Conservation (phyloP, 441 rosid genomes). For the Populus tomentosa region DNA sequence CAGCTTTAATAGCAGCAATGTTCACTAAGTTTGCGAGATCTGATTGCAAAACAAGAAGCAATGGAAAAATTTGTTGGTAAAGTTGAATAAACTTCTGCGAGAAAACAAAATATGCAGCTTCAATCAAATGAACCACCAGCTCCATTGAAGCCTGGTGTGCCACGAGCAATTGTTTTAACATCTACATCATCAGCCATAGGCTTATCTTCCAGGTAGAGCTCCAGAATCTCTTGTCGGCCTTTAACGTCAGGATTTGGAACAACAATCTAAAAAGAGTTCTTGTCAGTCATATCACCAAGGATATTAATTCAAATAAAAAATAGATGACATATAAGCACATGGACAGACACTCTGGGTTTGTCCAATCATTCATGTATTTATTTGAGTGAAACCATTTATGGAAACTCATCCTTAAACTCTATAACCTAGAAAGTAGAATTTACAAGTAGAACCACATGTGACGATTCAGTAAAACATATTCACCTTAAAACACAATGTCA, state of each 20-base stretch:
- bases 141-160: conserved; percentile 98
- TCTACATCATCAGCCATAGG: conserved; percentile 87
- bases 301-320: conserved; percentile 4
- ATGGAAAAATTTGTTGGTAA: conserved; percentile 5
- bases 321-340: neutral
- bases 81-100: neutral
- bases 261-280: conserved; percentile 53
- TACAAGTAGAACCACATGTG: neutral
- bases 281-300: conserved; percentile 28
- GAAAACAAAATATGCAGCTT: neutral
- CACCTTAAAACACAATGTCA: neutral
- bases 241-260: conserved; percentile 91
- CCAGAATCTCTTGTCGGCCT: conserved; percentile 95
- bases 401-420: neutral
- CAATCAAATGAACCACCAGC: conserved; percentile 56
- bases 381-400: neutral
- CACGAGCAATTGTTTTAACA: conserved; percentile 91
- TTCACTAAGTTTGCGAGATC: conserved; percentile 98
- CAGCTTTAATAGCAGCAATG: conserved; percentile 98
- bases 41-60: conserved; percentile 20
- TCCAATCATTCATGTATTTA: neutral
- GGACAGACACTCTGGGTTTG: neutral
- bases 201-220: conserved; percentile 89
- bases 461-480: neutral
- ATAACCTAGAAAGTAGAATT: conserved; percentile 1